Evolutionary conservation across 2,329 filamentous ascomycete species (phyloP).

Genomic region (Stachybotrys chartarum): DNA sequence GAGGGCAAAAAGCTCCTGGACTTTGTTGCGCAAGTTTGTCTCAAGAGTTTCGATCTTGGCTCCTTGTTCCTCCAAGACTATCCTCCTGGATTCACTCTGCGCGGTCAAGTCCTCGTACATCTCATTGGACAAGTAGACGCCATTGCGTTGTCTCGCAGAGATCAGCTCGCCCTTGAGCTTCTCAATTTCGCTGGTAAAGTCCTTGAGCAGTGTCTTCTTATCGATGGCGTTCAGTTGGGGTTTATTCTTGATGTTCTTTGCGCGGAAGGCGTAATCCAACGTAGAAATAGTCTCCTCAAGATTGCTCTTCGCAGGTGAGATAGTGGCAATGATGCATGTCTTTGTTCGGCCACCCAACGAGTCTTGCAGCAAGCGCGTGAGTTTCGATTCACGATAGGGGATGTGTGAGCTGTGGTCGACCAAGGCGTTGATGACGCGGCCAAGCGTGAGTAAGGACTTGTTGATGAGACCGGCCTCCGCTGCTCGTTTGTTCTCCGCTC

Average conservation of each 20-base stretch:
- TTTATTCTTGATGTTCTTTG: conserved; percentile 98
- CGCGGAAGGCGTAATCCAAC: conserved; percentile 92
- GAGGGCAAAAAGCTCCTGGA: conserved; percentile 82
- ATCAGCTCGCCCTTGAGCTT: conserved; percentile 91
- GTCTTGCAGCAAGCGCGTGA: conserved; percentile 91
- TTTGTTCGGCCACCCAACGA: conserved; percentile 93
- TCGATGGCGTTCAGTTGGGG: conserved; percentile 89
- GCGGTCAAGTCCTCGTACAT: conserved; percentile 85
- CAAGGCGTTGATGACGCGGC: conserved; percentile 93
- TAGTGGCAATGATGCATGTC: conserved; percentile 95
- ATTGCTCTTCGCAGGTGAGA: conserved; percentile 91
- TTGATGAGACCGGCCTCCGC: conserved; percentile 96
- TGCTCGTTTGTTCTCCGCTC: conserved; percentile 95
- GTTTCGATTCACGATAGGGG: conserved; percentile 86
- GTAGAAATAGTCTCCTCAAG: conserved; percentile 98
- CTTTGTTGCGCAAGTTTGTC: conserved; percentile 81
- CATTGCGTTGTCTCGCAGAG: conserved; percentile 85
- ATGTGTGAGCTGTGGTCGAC: conserved; percentile 89
- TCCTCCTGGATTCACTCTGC: conserved; percentile 85
- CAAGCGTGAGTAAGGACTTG: conserved; percentile 90
- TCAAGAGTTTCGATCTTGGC: conserved; percentile 93
- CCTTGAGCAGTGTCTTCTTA: conserved; percentile 84
- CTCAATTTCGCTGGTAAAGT: conserved; percentile 90
- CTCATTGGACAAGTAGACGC: conserved; percentile 87
- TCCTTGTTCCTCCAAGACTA: conserved; percentile 84